Percentiles rank a stretch among this genome's conserved stretches.
These are phyloP conservation scores for Thecaphora thlaspeos DNA, from an alignment of 1,284 basidiomycete species.

Conservation along the genomic window DNA sequence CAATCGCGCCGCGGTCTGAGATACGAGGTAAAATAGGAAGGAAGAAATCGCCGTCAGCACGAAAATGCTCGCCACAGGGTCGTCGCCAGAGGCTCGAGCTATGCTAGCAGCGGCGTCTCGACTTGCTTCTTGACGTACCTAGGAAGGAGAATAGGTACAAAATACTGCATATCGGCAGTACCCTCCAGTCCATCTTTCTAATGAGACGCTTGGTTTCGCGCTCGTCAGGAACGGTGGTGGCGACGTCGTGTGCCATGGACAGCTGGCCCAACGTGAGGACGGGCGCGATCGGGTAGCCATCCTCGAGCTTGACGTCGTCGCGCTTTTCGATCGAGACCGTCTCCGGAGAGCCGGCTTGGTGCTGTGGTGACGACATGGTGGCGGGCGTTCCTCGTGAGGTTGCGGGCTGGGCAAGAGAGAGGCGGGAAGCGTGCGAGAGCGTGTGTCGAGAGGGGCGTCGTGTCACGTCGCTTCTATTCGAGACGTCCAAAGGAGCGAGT, in stretches of 20 bases:
- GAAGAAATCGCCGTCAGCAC: no score
- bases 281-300: constrained; percentile 21
- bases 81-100: no score
- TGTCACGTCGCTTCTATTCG: no score
- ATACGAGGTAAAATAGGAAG: constrained; percentile 58
- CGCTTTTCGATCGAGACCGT: constrained; percentile 38
- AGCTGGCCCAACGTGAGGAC: constrained; percentile 34
- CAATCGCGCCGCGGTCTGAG: constrained; percentile 76
- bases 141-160: constrained; percentile 71
- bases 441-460: no score
- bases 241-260: constrained; percentile 20
- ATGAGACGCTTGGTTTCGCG: constrained; percentile 27
- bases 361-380: constrained; percentile 16
- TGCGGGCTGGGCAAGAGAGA: no score
- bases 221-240: constrained; percentile 23
- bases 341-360: constrained; percentile 16
- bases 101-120: no score
- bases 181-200: constrained; percentile 39
- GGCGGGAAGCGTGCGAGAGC: no score
- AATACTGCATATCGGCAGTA: constrained; percentile 57
- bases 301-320: constrained; percentile 30
- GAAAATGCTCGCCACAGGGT: no score
- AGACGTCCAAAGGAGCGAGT: no score
- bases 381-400: no score
- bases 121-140: no score